These are phyloP conservation scores for Trametes polyzona DNA, from an alignment of 1,284 basidiomycete species.

Conservation along the genomic window DNA sequence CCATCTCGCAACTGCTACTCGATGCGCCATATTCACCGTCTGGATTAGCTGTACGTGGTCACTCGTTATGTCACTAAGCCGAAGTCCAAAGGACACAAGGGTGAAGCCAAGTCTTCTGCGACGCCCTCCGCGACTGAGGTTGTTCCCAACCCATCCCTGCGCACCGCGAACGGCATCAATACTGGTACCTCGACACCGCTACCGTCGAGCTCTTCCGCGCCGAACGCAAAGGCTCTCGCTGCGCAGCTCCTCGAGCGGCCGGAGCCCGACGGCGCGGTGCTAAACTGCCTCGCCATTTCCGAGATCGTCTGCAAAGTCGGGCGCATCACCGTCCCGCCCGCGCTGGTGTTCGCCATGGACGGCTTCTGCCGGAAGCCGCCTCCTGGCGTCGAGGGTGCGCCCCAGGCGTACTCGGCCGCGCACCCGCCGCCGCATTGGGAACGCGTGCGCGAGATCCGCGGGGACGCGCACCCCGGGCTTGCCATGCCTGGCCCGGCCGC, in stretches of 20 bases:
- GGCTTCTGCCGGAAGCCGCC: conserved; percentile 46
- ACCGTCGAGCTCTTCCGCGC: conserved; percentile 21
- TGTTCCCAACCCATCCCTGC: conserved; percentile 29
- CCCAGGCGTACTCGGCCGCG: conserved; percentile 41
- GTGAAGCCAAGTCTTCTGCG: not conserved
- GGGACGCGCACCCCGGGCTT: conserved; percentile 32
- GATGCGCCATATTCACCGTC: not conserved
- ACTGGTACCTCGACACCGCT: conserved; percentile 22
- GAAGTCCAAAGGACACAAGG: conserved; percentile 41
- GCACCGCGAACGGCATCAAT: conserved; percentile 33
- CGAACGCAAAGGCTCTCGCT: conserved; percentile 32
- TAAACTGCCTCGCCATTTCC: conserved; percentile 73
- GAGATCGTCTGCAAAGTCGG: conserved; percentile 77
- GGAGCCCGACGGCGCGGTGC: conserved; percentile 59
- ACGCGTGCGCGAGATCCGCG: conserved; percentile 44
- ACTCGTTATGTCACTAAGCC: conserved; percentile 70
- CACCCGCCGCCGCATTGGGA: conserved; percentile 61
- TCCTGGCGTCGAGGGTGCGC: conserved; percentile 1
- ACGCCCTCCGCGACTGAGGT: conserved; percentile 27
- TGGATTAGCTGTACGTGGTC: conserved; percentile 62
- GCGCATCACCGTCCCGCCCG: conserved; percentile 77
- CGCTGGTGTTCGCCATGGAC: conserved; percentile 55
- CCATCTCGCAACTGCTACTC: not conserved
- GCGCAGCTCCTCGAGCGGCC: conserved; percentile 21
- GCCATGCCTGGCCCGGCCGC: conserved; percentile 33